Evolutionary conservation across 805 yeast species (phyloP).

Genomic region (Pichia kluyveri): DNA sequence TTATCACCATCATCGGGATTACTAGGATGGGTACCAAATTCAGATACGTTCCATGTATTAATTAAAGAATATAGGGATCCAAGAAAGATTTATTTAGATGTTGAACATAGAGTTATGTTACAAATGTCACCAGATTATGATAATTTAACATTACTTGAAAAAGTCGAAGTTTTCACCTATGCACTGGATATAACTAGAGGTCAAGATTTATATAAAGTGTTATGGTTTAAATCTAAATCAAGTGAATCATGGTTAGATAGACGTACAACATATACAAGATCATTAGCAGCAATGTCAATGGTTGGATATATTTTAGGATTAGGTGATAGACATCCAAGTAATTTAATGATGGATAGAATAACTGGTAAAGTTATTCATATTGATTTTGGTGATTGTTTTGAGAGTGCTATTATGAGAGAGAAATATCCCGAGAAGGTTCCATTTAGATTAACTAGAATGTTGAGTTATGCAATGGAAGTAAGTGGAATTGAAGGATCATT

Average conservation of each 20-base stretch:
- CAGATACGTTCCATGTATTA: constrained; percentile 91
- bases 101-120: constrained; percentile 90
- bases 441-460: constrained; percentile 91
- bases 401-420: constrained; percentile 92
- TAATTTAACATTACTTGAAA: constrained; percentile 75
- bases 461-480: constrained; percentile 97
- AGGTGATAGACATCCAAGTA: constrained; percentile 97
- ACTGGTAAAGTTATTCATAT: constrained; percentile 96
- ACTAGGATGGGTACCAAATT: constrained; percentile 94
- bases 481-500: constrained; percentile 97
- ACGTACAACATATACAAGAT: constrained; percentile 91
- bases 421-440: constrained; percentile 98
- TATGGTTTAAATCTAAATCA: constrained; percentile 93
- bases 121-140: constrained; percentile 99
- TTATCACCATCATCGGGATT: constrained; percentile 95
- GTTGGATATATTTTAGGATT: constrained; percentile 94
- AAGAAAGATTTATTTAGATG: constrained; percentile 77
- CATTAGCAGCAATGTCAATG: constrained; percentile 98
- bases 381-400: constrained; percentile 99
- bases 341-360: constrained; percentile 85
- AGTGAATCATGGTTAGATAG: constrained; percentile 98
- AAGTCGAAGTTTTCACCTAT: constrained; percentile 93
- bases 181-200: constrained; percentile 94
- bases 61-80: constrained; percentile 90
- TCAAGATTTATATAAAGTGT: constrained; percentile 87